A percentile compares a stretch with the other conserved stretches of the same genome.
These are phyloP conservation scores for Cystobasidium onofrii DNA, from an alignment of 768 basidiomycete genomes.

Conservation along the genomic window DNA sequence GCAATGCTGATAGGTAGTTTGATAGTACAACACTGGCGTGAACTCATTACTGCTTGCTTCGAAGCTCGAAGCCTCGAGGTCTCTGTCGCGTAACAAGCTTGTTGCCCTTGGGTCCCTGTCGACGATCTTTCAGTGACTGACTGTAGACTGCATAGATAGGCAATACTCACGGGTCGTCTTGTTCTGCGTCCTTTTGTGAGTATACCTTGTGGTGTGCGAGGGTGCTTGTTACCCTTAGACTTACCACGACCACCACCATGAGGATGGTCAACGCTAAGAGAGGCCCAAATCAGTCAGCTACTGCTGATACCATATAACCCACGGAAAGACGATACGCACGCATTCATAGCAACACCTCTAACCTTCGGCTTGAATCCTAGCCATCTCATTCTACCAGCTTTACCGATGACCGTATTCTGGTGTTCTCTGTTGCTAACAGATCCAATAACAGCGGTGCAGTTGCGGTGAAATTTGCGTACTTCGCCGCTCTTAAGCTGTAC, in stretches of 20 bases:
- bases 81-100: conserved; percentile 80
- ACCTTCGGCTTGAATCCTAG: conserved; percentile 31
- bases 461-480: conserved; percentile 68
- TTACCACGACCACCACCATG: conserved; percentile 70
- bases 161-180: conserved; percentile 68
- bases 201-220: conserved; percentile 47
- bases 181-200: conserved; percentile 80
- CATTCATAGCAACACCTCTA: conserved; percentile 36
- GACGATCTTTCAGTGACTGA: not conserved
- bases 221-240: conserved; percentile 90
- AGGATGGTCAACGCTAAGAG: conserved; percentile 60
- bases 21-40: not conserved
- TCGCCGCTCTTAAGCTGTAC: conserved; percentile 87
- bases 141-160: not conserved
- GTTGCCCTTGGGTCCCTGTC: conserved; percentile 56
- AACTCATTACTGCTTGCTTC: conserved; percentile 26
- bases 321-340: conserved; percentile 19
- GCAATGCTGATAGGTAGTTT: not conserved
- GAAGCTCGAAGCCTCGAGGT: conserved; percentile 61
- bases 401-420: conserved; percentile 75
- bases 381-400: conserved; percentile 62
- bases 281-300: not conserved
- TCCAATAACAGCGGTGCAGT: conserved; percentile 79
- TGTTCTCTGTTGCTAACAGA: conserved; percentile 83
- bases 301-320: not conserved